Evolutionary conservation across 2,329 filamentous ascomycete species (phyloP).

Genomic region (Xylaria sp.): DNA sequence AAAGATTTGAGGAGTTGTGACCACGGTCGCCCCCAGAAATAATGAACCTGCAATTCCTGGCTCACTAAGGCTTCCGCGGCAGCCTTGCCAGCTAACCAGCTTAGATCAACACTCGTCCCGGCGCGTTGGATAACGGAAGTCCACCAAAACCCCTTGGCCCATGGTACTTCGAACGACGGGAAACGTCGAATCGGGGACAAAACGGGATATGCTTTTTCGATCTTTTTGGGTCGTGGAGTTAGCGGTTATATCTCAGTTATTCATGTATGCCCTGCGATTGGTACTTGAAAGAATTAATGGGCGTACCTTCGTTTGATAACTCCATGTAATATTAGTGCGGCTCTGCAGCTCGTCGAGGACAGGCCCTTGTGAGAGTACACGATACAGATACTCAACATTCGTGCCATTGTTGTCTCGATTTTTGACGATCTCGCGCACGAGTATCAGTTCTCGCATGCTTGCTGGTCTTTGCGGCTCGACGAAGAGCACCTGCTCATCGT

Average conservation of each 20-base stretch:
- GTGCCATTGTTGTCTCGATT: background rate
- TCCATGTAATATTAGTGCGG: conserved; percentile 21
- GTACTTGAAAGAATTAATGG: background rate
- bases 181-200: conserved; percentile 33
- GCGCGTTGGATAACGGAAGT: conserved; percentile 42
- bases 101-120: conserved; percentile 43
- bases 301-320: conserved; percentile 25
- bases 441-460: conserved; percentile 24
- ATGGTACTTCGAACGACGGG: conserved; percentile 39
- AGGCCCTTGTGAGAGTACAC: conserved; percentile 25
- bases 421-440: conserved; percentile 27
- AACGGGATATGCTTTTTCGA: conserved; percentile 43
- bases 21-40: no score
- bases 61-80: conserved; percentile 41
- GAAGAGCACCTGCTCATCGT: conserved; percentile 26
- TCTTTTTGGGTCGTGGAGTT: conserved; percentile 34
- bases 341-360: conserved; percentile 15
- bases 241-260: conserved; percentile 2
- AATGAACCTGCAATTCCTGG: background rate
- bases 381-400: conserved; percentile 28
- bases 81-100: conserved; percentile 44
- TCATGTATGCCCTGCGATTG: background rate
- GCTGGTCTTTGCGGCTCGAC: background rate
- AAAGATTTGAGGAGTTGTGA: background rate
- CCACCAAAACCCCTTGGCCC: conserved; percentile 44